Evolutionary conservation across 2,329 filamentous ascomycete genomes (phyloP).

Genomic region (Colletotrichum nymphaeae): DNA sequence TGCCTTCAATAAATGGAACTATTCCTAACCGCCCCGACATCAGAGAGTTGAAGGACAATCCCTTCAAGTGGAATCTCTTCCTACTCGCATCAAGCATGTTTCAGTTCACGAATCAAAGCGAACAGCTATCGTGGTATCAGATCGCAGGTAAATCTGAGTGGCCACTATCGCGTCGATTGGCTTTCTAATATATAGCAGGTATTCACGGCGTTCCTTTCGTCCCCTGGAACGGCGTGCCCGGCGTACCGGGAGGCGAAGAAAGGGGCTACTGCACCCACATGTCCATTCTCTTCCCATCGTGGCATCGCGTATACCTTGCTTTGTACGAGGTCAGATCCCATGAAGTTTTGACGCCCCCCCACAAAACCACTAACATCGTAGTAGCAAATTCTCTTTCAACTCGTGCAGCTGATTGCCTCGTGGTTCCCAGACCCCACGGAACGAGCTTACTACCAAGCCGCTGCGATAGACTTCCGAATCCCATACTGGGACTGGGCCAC

Average conservation of each 20-base stretch:
- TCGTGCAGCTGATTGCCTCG: constrained; percentile 55
- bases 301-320: constrained; percentile 85
- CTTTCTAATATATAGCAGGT: constrained; percentile 56
- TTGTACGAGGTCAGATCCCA: constrained; percentile 62
- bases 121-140: constrained; percentile 79
- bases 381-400: constrained; percentile 52
- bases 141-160: constrained; percentile 70
- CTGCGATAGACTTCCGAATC: constrained; percentile 63
- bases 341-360: neutral
- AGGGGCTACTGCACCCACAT: constrained; percentile 83
- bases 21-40: constrained; percentile 72
- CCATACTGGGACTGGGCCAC: constrained; percentile 72
- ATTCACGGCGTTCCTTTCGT: constrained; percentile 82
- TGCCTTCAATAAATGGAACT: constrained; percentile 54
- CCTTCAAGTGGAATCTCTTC: constrained; percentile 80
- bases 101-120: constrained; percentile 72
- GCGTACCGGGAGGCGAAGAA: constrained; percentile 61
- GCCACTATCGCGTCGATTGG: neutral
- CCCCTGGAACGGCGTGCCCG: constrained; percentile 64
- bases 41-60: constrained; percentile 70
- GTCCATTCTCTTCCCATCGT: constrained; percentile 80
- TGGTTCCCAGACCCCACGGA: constrained; percentile 58
- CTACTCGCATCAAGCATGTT: constrained; percentile 80
- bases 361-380: neutral
- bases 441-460: constrained; percentile 60